Conservation (phyloP, 805 yeast genomes). For the Nakazawaea anatomiae region DNA sequence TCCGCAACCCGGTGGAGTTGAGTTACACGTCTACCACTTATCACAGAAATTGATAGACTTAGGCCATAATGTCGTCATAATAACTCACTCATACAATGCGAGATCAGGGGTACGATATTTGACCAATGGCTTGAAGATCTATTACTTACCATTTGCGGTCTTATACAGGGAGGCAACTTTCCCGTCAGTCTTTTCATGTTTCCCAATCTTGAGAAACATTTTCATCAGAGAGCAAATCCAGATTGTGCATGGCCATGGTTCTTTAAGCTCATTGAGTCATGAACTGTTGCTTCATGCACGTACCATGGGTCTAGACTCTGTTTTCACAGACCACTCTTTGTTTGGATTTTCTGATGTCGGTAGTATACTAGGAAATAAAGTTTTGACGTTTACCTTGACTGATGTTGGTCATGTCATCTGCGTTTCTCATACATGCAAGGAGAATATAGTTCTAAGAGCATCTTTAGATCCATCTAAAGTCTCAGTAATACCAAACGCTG, state of each 20-base stretch:
- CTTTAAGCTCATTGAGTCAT: constrained; percentile 78
- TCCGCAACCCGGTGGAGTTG: constrained; percentile 99
- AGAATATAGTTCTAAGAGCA: constrained; percentile 87
- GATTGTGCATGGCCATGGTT: constrained; percentile 93
- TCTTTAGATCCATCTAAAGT: constrained; percentile 70
- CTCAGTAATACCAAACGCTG: constrained; percentile 95
- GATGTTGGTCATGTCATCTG: constrained; percentile 94
- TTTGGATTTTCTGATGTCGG: constrained; percentile 90
- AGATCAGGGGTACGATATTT: constrained; percentile 77
- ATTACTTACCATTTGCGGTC: constrained; percentile 78
- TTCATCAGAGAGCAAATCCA: constrained; percentile 80
- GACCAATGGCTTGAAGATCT: constrained; percentile 89
- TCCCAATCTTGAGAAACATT: constrained; percentile 81
- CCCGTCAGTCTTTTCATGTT: constrained; percentile 84
- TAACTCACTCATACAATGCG: constrained; percentile 85
- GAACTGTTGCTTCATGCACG: constrained; percentile 90
- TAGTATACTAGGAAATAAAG: constrained; percentile 79
- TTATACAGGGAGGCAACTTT: constrained; percentile 79
- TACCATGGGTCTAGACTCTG: constrained; percentile 88
- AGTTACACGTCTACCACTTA: constrained; percentile 87
- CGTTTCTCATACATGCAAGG: constrained; percentile 95
- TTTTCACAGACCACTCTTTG: constrained; percentile 92
- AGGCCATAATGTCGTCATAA: constrained; percentile 81
- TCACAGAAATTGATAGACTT: constrained; percentile 73
- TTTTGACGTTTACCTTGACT: constrained; percentile 73